Evolutionary conservation across 306 rosid genomes (phyloP).

Genomic region (Coriaria nepalensis): DNA sequence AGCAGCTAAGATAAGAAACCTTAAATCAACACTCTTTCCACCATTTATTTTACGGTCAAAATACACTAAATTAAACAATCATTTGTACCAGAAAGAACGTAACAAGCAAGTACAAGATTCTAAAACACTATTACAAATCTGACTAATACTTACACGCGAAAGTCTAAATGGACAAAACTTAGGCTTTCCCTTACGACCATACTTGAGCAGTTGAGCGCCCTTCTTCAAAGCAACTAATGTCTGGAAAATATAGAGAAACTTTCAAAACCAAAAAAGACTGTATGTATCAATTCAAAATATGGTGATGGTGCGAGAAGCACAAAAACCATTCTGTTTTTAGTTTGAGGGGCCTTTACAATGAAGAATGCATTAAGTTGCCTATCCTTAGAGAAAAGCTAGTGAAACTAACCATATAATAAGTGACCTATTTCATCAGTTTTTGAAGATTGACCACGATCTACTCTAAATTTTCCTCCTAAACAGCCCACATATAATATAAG

Average conservation of each 20-base stretch:
- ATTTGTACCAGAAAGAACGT: not conserved
- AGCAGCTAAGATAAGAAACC: not conserved
- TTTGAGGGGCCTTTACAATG: no score
- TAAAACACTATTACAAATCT: not conserved
- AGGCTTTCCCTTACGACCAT: conserved; percentile 99
- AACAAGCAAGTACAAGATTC: not conserved
- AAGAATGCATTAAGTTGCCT: no score
- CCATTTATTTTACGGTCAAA: not conserved
- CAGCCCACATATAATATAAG: no score
- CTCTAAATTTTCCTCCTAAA: no score
- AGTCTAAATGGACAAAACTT: conserved; percentile 89
- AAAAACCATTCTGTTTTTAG: no score
- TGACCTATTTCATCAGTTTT: no score
- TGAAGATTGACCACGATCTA: no score
- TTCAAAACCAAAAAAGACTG: not conserved
- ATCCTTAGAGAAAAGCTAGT: no score
- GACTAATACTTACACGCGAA: conserved; percentile 54
- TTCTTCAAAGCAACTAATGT: conserved; percentile 74
- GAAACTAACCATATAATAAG: no score
- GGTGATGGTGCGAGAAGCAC: no score
- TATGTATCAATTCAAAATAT: no score
- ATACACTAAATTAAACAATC: conserved; percentile 4
- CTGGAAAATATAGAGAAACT: conserved; percentile 31
- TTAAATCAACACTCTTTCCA: not conserved
- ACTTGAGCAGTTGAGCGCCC: conserved; percentile 89